Percentiles rank a stretch among this genome's conserved stretches.
Conservation (phyloP, 2,329 filamentous ascomycete genomes). For the Botryotinia calthae region DNA sequence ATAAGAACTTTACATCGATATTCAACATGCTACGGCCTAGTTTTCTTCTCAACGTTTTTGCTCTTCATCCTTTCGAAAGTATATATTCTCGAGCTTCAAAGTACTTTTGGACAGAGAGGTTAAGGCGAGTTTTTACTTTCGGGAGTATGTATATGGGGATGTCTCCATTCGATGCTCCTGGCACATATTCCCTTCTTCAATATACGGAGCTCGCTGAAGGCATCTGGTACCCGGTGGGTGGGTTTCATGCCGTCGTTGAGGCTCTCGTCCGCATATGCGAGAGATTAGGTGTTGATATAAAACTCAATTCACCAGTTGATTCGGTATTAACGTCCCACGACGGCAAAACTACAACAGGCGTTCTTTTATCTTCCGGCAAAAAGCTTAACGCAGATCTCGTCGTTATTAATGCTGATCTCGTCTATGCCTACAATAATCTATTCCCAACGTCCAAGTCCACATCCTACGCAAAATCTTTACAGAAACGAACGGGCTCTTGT, state of each 20-base stretch:
- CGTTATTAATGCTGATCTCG: conserved; percentile 69
- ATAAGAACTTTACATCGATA: conserved; percentile 63
- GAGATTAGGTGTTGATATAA: conserved; percentile 60
- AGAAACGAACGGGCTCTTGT: conserved; percentile 58
- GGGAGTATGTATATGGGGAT: conserved; percentile 83
- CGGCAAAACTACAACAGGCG: conserved; percentile 54
- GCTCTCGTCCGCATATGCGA: conserved; percentile 62
- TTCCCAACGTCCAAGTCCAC: conserved; percentile 41
- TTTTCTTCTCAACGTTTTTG: conserved; percentile 58
- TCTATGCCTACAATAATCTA: conserved; percentile 71
- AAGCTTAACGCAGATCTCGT: conserved; percentile 62
- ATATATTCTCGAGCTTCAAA: conserved; percentile 63
- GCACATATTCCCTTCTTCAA: conserved; percentile 70
- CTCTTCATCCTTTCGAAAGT: conserved; percentile 67
- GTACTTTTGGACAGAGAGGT: conserved; percentile 68
- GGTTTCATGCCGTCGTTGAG: conserved; percentile 65
- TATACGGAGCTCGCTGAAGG: conserved; percentile 75
- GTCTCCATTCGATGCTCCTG: conserved; percentile 73
- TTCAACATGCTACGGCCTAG: conserved; percentile 55
- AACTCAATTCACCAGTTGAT: conserved; percentile 56
- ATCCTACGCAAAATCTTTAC: conserved; percentile 42
- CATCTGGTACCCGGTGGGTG: conserved; percentile 71
- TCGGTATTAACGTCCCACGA: conserved; percentile 53
- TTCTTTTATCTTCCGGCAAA: conserved; percentile 57
- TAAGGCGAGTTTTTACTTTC: conserved; percentile 72